Percentiles rank a stretch among this genome's conserved stretches.
phyloP scores from a whole-genome alignment of 306 rosid genomes.

The apple (Malus domestica) region DNA sequence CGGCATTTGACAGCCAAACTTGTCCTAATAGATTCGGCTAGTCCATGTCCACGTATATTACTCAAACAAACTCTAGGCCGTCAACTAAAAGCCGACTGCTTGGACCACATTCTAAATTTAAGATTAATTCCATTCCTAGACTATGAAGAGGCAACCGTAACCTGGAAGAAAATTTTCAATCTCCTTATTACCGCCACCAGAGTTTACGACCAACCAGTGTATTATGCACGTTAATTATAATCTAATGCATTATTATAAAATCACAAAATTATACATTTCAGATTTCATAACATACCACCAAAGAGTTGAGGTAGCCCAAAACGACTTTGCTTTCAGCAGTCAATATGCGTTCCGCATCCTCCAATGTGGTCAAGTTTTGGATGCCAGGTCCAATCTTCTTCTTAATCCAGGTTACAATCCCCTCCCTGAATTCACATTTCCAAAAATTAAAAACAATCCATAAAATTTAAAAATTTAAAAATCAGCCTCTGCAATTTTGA shows the following conservation, averaged over 20 bases:
- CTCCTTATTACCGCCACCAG: not conserved
- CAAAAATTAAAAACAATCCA: not conserved
- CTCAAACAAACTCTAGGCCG: not conserved
- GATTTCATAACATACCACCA: slow-evolving; percentile 52
- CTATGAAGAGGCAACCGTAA: not conserved
- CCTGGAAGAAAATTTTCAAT: not conserved
- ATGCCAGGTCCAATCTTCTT: slow-evolving; percentile 94
- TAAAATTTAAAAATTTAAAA: not conserved
- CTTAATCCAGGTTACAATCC: slow-evolving; percentile 84
- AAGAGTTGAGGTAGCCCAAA: slow-evolving; percentile 81
- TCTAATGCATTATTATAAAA: not conserved
- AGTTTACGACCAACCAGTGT: not conserved
- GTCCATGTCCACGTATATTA: not conserved
- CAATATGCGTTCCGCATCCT: slow-evolving; percentile 67
- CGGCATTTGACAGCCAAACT: slow-evolving; percentile 1
- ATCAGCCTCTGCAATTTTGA: not conserved
- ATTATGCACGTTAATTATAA: not conserved
- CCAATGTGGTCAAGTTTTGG: slow-evolving; percentile 64
- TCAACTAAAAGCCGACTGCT: not conserved
- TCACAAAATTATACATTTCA: not conserved
- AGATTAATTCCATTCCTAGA: not conserved
- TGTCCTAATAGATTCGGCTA: not conserved
- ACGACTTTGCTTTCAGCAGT: slow-evolving; percentile 63
- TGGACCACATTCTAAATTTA: not conserved
- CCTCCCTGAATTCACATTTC: slow-evolving; percentile 43